phyloP scores from a whole-genome alignment of 1,284 basidiomycete species.

The Anthracocystis setariae region DNA sequence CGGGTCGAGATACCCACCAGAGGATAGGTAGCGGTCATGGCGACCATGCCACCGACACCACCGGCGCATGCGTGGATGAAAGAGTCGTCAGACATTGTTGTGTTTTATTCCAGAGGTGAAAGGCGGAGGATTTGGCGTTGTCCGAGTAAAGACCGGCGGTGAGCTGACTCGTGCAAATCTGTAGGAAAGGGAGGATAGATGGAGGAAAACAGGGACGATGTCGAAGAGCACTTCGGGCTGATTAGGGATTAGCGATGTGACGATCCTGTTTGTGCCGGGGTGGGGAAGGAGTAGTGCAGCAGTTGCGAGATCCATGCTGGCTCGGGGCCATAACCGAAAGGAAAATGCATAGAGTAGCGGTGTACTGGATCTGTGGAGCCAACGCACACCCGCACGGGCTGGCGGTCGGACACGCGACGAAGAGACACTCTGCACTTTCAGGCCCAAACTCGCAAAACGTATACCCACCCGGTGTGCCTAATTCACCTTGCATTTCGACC shows the following conservation, averaged over 20 bases:
- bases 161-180: not conserved
- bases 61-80: slow-evolving; percentile 89
- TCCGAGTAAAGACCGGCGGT: slow-evolving; percentile 13
- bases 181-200: not conserved
- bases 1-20: slow-evolving; percentile 91
- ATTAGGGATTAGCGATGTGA: slow-evolving; percentile 9
- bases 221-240: slow-evolving; percentile 3
- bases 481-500: too few relatives aligned
- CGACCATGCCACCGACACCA: slow-evolving; percentile 84
- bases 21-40: slow-evolving; percentile 71
- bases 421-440: too few relatives aligned
- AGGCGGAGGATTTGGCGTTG: not conserved
- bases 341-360: too few relatives aligned
- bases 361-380: too few relatives aligned
- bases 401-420: too few relatives aligned
- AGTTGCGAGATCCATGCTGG: not conserved
- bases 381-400: too few relatives aligned
- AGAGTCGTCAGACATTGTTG: slow-evolving; percentile 73
- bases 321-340: not conserved
- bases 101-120: not conserved
- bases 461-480: too few relatives aligned
- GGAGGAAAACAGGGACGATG: not conserved
- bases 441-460: too few relatives aligned
- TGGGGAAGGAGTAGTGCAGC: not conserved
- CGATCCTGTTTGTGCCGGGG: slow-evolving; percentile 1